Evolutionary conservation across 2,329 filamentous ascomycete genomes (phyloP), one percentile per base, ranked within the genome.

Genomic region (Arachnopeziza araneosa): DNA sequence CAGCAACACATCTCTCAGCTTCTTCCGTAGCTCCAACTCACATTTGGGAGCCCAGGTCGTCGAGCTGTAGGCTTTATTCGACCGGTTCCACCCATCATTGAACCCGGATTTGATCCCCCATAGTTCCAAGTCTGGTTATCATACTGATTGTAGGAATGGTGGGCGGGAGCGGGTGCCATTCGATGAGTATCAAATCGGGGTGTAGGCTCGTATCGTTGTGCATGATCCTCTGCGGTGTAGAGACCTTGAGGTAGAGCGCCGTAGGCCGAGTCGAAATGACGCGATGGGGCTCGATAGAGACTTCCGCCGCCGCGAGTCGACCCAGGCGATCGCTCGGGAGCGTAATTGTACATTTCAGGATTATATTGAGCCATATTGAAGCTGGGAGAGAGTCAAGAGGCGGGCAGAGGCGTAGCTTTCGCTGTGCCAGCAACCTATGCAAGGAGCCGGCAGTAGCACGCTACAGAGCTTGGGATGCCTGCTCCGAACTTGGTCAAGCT

Each of bases 51-150:
- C 55, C 87, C 86, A 57, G 83, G 79, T 63, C 83, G 77, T 57
- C 85, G 76, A 67, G 79, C 81, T 54, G 80, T 77, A 59, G 76
- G 77, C 64, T 82, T 79, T 73, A 86, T 72, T 69, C 87, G 77
- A 72, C 82, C 75, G 68, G 83, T 79, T 59, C 85, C 85, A 60
- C 86, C 87, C 67, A 93, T 80, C 64, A 84, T 76, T 68, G 83
- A 82, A 66, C 81, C 86, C 58, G 85, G 85, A 61, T 68, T 82
- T 79, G 63, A 63, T 54, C 63, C 87, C 69, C 83, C 84, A 56
- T 91, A 87, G 73, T 87, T 90, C 92, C 92, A 96, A 22, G 88
- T 86, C 71, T 91, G 88, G 71, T 86, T 84, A 70, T 92, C 90
- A 67, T 93, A 89, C 60, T 77, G 83, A 68, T 84, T 80, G 60